phyloP scores from a whole-genome alignment of 441 rosid genomes.

The Arabidopsis hybrid region DNA sequence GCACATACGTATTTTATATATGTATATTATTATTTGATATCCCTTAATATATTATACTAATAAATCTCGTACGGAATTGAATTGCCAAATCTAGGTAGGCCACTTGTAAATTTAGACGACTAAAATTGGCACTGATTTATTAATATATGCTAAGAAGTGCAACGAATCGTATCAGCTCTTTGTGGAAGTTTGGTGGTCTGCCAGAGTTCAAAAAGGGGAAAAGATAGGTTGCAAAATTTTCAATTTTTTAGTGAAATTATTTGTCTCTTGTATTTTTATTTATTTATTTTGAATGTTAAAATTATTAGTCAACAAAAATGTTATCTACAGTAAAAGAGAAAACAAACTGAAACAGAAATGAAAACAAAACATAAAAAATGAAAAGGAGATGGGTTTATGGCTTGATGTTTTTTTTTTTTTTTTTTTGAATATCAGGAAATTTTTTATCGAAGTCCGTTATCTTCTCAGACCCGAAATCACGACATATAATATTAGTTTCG shows the following conservation, averaged over 20 bases:
- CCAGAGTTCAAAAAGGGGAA: conserved; percentile 14
- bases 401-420: no score
- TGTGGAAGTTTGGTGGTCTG: conserved; percentile 46
- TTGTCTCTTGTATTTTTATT: neutral
- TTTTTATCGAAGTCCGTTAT: no score
- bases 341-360: neutral
- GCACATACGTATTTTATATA: no score
- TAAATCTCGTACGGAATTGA: conserved; percentile 27
- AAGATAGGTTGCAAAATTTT: conserved; percentile 1
- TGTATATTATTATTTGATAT: conserved; percentile 1
- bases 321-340: neutral
- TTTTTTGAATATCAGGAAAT: no score
- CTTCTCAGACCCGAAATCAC: no score
- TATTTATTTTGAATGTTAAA: neutral
- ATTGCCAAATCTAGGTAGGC: conserved; percentile 27
- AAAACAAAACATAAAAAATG: no score
- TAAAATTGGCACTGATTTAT: neutral
- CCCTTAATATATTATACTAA: neutral
- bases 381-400: no score
- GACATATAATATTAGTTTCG: no score
- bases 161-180: conserved; percentile 35
- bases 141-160: conserved; percentile 14
- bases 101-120: conserved; percentile 28
- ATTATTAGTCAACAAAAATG: neutral
- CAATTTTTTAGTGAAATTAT: neutral